Conservation (phyloP, 192 early-diverging fungal species). For the Globomyces pollinis-pini region DNA sequence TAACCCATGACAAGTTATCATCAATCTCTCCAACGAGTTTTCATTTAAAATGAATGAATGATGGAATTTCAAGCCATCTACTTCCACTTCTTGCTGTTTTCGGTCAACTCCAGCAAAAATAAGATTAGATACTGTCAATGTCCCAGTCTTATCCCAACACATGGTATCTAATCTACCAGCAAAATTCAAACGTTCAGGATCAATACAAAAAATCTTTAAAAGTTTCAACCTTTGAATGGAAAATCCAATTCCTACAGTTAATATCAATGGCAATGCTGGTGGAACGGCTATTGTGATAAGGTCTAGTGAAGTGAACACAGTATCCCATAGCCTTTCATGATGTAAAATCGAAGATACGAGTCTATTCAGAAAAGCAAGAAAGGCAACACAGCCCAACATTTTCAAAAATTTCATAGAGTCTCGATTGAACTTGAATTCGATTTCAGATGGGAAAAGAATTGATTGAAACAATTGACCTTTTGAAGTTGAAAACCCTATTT, state of each 20-base stretch:
- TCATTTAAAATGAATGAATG: not conserved
- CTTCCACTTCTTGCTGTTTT: not conserved
- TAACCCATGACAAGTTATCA: constrained; percentile 10
- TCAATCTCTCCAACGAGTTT: not conserved
- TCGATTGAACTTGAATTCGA: constrained; percentile 41
- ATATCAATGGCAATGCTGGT: constrained; percentile 37
- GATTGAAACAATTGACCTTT: constrained; percentile 40
- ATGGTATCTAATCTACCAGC: constrained; percentile 35
- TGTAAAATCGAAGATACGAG: constrained; percentile 3
- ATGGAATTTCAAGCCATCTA: too few species aligned
- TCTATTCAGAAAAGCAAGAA: constrained; percentile 31
- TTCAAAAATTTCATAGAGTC: constrained; percentile 34
- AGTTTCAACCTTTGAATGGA: constrained; percentile 27
- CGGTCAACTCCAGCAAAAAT: constrained; percentile 8
- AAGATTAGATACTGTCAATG: constrained; percentile 12
- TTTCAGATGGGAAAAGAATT: constrained; percentile 30
- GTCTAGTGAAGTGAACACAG: constrained; percentile 29
- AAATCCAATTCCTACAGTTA: constrained; percentile 32
- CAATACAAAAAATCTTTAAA: constrained; percentile 31
- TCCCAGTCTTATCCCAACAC: constrained; percentile 46
- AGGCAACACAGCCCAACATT: constrained; percentile 25
- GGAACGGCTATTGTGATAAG: constrained; percentile 43
- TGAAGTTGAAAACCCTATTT: constrained; percentile 33
- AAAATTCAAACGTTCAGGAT: constrained; percentile 31
- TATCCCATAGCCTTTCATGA: not conserved